Conservation (phyloP, 306 rosid genomes). For the Prunus mira region DNA sequence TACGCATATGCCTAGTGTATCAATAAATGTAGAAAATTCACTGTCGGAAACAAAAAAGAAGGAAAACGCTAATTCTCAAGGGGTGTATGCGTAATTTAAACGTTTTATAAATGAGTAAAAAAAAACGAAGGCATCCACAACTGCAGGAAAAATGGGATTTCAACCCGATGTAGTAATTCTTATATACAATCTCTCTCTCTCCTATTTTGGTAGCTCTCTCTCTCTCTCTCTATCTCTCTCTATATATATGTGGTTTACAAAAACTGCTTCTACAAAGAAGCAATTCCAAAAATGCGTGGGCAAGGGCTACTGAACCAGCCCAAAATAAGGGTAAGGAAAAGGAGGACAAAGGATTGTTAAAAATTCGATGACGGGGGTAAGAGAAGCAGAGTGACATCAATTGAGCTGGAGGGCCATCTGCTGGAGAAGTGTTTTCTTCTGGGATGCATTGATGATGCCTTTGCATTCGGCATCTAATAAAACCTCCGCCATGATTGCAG, state of each 20-base stretch:
- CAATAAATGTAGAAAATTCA: too few species aligned
- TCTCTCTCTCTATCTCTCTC: background rate
- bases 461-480: conserved; percentile 67
- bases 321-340: background rate
- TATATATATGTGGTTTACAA: background rate
- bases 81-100: too few species aligned
- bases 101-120: background rate
- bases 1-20: too few species aligned
- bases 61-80: too few species aligned
- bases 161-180: background rate
- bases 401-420: conserved; percentile 65
- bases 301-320: background rate
- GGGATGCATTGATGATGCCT: conserved; percentile 66
- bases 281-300: background rate
- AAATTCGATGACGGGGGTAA: background rate
- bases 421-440: conserved; percentile 59
- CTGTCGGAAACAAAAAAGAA: too few species aligned
- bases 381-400: conserved; percentile 18
- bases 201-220: background rate
- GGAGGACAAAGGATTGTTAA: background rate
- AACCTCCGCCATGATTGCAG: conserved; percentile 71
- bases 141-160: background rate
- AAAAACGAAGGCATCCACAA: background rate
- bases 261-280: conserved; percentile 8
- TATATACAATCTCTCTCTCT: background rate